Base-by-base conservation (phyloP, 1,139 yeast genomes). In the Sugiyamaella castrensis region DNA sequence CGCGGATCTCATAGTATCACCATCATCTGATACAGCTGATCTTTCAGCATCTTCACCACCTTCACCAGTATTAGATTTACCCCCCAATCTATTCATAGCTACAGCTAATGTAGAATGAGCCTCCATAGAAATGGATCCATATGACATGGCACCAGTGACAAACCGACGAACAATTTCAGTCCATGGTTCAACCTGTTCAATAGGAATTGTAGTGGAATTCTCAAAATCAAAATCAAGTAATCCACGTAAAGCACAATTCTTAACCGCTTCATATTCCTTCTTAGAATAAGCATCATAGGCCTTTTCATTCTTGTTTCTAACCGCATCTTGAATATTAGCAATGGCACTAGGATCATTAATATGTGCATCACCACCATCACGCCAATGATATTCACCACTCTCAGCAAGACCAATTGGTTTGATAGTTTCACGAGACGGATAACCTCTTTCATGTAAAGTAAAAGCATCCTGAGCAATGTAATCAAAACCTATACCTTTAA, bases 131-230 rank as follows among this genome's bases (percentile, higher is more conserved):
- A 92, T 92, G 46, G 98, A 91, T 65, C 98, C 98, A 65, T 92
- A 92, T 4, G 97, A 89, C 98, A 92, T 92, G 52, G 98, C 98
- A 74, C 98, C 98, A 29, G 98, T 91, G 59, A 91, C 92, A 67
- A 92, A 92, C 64, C 98, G 82, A 64, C 97, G 84, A 35, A 91
- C 98, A 68, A 92, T 92, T 69, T 91, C 98, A 37, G 98, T 92
- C 98, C 98, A 92, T 43, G 98, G 98, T 73, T 92, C 98, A 58
- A 92, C 98, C 72, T 92, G 98, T 64, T 92, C 98, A 56, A 92
- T 73, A 50, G 98, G 98, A 52, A 92, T 94, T 6, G 92, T 77
- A 4, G 75, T 76, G 1, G 88, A 76, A 55, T 69, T 69, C 35
- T 81, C 87, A 64, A 71, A 87, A 69, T 92, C 96, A 65, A 92